Base-by-base conservation (phyloP, 2,329 filamentous ascomycete genomes). In the Sporothrix pallida region DNA sequence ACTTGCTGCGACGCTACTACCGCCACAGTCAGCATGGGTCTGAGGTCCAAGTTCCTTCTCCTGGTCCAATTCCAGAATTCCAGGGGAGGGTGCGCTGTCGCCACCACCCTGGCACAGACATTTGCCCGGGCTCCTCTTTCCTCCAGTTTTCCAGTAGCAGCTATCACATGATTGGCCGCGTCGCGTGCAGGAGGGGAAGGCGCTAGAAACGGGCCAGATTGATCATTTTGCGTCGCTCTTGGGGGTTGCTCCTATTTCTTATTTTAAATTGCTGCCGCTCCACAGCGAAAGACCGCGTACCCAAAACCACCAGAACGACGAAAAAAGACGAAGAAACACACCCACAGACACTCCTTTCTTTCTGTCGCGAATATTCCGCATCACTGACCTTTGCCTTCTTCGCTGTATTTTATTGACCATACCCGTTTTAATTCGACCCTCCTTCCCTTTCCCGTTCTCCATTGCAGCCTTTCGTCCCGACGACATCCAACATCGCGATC, bases 151-250 rank as follows among this genome's bases (percentile, higher is more conserved):
- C 26, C 26, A 20, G 17, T 23, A 58, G 23, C 65, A 68, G 50
- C 68, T 44, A 52, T 50, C 46, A 70, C 72, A 54, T 74, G 71
- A 74, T 73, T 70, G 65, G 73, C 46, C 65, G 42, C 44, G 60
- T 42, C 31, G 31, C 37, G 52, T 48, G 68, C 69, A 54, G 50
- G 58, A 15, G 15, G 15, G 52, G 37, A 42, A 72, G 44, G 46
- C 62, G 42, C 62, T 67, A 67, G 62, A 71, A 75, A 76, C 72
- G 73, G 73, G 75, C 72, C 75, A 76, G 75, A 76, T 76, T 75
- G 72, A 63, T 42, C 26, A 56, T 72, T 74, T 73, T 46, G 13
- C 65, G 42, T 23, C 12, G 20, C 23, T n/a, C 15, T 46, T 72
- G 15, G 31, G 31, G 31, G 31, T 37, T 37, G 31, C 31, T 37